Base-by-base conservation (phyloP, 306 rosid species). In the Casuarina glauca region DNA sequence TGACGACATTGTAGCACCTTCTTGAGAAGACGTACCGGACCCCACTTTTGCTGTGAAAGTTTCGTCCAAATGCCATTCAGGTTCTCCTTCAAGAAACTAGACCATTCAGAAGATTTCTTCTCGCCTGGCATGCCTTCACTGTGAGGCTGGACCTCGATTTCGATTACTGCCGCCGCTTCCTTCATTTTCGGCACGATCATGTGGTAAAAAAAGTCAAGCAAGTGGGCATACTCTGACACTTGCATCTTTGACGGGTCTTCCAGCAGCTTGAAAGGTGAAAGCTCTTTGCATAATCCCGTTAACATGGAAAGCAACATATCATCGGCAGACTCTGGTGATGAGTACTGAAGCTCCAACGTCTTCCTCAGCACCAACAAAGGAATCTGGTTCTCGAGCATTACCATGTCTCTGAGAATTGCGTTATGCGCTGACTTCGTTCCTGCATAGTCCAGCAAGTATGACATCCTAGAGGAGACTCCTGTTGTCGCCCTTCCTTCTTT, bases 361-460 rank as follows among this genome's bases (percentile, higher is more conserved):
- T 88, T 89, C 74, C 96, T 87, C 32, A 26, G 32, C 32, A 26
- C 32, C 32, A 26, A 26, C 32, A 26, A 26, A 26, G 32, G 32
- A 26, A 26, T 26, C 32, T 26, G 32, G 32, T 26, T 26, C 32
- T 26, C 32, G 32, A 26, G 32, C 32, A 26, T 91, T 1, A 91
- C 85, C 16, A 87, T 35, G 73, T 93, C 98, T 69, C 90, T 91
- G 63, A 93, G 86, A 54, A 90, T 85, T 52, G 91, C 87, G 81
- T 88, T 84, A 69, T 87, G 88, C 0, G 86, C 89, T 5, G 92
- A 87, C 73, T 89, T 91, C 52, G 63, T 82, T 38, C 94, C 90
- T 4, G 88, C 83, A 77, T 69, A 76, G 66, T 91, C 96, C 10
- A 91, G 86, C 82, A 91, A 87, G 73, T 87, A 86, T 39, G 91